These are phyloP conservation scores for Aspergillus nanangensis DNA, from an alignment of 495 filamentous ascomycete genomes.

Conservation along the genomic window DNA sequence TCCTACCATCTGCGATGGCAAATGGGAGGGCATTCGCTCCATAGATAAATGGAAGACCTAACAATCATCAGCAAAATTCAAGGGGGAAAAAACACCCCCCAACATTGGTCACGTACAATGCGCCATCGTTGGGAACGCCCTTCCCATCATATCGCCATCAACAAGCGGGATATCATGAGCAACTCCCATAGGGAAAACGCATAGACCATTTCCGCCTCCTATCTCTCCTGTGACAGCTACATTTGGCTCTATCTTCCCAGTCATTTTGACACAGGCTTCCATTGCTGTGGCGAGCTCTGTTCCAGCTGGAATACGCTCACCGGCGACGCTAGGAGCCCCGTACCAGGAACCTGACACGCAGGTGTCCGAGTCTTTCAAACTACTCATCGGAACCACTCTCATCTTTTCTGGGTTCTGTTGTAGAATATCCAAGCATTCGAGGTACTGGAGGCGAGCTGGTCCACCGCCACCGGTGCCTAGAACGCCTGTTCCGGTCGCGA, in stretches of 20 bases:
- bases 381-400: conserved; percentile 13
- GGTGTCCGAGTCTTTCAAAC: conserved; percentile 16
- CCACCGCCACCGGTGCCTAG: conserved; percentile 22
- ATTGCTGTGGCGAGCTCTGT: conserved; percentile 26
- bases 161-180: conserved; percentile 27
- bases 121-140: conserved; percentile 25
- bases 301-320: conserved; percentile 24
- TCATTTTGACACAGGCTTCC: conserved; percentile 20
- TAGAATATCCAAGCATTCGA: conserved; percentile 18
- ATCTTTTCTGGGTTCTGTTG: conserved; percentile 11
- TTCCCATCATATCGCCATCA: conserved; percentile 37
- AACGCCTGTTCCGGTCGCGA: conserved; percentile 20
- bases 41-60: conserved; percentile 25
- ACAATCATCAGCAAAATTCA: conserved; percentile 1
- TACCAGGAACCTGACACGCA: conserved; percentile 20
- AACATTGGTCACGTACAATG: conserved; percentile 14
- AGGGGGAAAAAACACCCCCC: not conserved
- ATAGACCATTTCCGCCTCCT: conserved; percentile 35
- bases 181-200: conserved; percentile 23
- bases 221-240: conserved; percentile 29
- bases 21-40: conserved; percentile 24
- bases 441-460: conserved; percentile 17
- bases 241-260: conserved; percentile 20
- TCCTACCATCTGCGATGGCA: conserved; percentile 27
- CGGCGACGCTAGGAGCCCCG: conserved; percentile 20